A percentile compares a stretch with the other conserved stretches of the same genome.
phyloP scores from a whole-genome alignment of 1,284 basidiomycete species.

The Phylloporus sp. region DNA sequence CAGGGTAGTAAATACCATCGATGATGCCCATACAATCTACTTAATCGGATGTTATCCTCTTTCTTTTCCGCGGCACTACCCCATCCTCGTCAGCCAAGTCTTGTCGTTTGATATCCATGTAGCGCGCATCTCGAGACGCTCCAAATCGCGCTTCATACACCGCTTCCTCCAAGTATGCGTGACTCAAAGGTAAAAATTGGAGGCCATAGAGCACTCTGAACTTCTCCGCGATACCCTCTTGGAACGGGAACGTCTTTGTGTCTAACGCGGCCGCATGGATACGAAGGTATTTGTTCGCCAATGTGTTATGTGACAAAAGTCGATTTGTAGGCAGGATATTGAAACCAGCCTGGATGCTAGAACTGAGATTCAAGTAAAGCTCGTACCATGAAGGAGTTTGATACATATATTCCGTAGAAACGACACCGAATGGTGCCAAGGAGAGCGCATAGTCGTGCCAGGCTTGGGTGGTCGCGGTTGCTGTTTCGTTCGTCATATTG shows the following conservation, averaged over 20 bases:
- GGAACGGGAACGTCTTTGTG: not conserved
- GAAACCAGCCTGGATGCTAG: too few relatives aligned
- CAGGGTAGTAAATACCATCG: too few relatives aligned
- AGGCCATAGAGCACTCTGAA: not conserved
- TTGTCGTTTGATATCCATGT: not conserved
- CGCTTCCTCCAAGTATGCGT: not conserved
- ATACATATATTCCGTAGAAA: not conserved
- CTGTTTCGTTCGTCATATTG: not conserved
- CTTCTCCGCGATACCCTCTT: not conserved
- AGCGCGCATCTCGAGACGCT: not conserved
- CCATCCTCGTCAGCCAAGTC: too few relatives aligned
- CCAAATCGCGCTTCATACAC: not conserved
- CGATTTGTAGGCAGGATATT: conserved; percentile 45
- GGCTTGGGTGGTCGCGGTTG: not conserved
- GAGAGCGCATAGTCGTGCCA: not conserved
- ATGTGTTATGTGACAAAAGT: conserved; percentile 43
- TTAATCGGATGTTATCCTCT: too few relatives aligned
- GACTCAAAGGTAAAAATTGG: not conserved
- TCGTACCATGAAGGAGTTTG: not conserved
- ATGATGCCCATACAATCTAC: too few relatives aligned
- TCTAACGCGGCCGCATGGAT: not conserved
- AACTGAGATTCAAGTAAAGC: conserved; percentile 7
- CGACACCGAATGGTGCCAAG: not conserved
- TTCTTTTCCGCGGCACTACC: too few relatives aligned
- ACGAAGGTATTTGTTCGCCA: not conserved